These are phyloP conservation scores for Lactarius quietus DNA, from an alignment of 768 basidiomycete genomes.

Conservation along the genomic window DNA sequence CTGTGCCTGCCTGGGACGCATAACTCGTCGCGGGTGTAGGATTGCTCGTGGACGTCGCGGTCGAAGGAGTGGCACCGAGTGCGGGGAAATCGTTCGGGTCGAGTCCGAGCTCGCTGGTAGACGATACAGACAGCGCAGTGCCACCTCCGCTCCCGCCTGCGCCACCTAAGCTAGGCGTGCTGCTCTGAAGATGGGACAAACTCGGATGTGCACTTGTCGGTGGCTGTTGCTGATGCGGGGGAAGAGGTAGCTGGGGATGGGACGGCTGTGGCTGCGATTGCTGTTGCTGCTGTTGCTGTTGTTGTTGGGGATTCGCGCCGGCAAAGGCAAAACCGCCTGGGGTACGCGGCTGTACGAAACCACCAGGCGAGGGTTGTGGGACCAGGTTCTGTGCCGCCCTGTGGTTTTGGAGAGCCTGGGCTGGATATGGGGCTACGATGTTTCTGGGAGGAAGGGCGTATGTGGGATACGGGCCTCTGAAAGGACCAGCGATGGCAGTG, in stretches of 20 bases:
- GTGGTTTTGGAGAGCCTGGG: constrained; percentile 51
- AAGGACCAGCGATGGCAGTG: constrained; percentile 58
- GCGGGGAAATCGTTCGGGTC: constrained; percentile 90
- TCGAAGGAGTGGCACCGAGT: constrained; percentile 59
- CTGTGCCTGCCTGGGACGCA: constrained; percentile 76
- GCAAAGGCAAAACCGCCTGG: constrained; percentile 63
- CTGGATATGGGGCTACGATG: constrained; percentile 51
- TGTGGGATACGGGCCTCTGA: constrained; percentile 49
- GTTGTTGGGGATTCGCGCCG: constrained; percentile 52
- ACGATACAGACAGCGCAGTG: constrained; percentile 57
- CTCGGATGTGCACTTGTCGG: constrained; percentile 52
- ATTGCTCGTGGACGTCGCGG: constrained; percentile 36
- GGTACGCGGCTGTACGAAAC: constrained; percentile 61
- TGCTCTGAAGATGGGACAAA: constrained; percentile 53
- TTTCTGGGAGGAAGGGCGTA: constrained; percentile 63
- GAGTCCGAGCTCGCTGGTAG: constrained; percentile 70
- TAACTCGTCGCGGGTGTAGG: constrained; percentile 57
- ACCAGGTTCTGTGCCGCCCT: constrained; percentile 56
- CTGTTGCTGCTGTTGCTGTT: constrained; percentile 36
- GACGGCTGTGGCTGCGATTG: constrained; percentile 31
- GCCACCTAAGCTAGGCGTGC: constrained; percentile 36
- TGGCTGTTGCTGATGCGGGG: constrained; percentile 39
- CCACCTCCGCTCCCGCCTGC: constrained; percentile 28
- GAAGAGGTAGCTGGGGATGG: constrained; percentile 36
- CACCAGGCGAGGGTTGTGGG: constrained; percentile 52